phyloP scores from a whole-genome alignment of 1,139 yeast genomes.

The Suhomyces wounanorum region DNA sequence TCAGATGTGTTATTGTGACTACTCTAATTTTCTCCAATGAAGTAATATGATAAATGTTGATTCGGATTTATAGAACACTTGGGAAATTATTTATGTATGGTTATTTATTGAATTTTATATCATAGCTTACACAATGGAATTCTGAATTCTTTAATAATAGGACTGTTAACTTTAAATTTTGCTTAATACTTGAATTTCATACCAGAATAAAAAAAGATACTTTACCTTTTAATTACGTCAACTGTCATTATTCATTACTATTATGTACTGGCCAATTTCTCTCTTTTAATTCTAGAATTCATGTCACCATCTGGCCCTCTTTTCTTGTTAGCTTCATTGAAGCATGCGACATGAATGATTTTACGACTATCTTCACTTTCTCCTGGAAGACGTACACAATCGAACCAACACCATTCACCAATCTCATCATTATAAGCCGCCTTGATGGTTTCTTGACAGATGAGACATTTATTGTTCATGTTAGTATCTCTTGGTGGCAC shows the following conservation, averaged over 20 bases:
- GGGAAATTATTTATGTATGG: too few relatives aligned
- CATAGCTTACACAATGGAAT: too few relatives aligned
- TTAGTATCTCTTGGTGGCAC: conserved; percentile 73
- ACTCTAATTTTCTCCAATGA: too few relatives aligned
- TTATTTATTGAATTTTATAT: too few relatives aligned
- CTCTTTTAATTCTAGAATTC: conserved; percentile 32
- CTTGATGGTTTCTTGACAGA: conserved; percentile 80
- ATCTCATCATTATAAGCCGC: conserved; percentile 85
- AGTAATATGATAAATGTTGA: too few relatives aligned
- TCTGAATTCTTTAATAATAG: too few relatives aligned
- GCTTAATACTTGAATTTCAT: too few relatives aligned
- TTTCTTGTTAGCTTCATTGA: conserved; percentile 60
- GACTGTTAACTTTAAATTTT: too few relatives aligned
- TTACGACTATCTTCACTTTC: conserved; percentile 45
- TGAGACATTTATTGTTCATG: conserved; percentile 75
- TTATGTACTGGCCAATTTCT: conserved; percentile 14
- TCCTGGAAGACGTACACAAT: conserved; percentile 70
- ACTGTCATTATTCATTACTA: conserved; percentile 7
- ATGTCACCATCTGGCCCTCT: conserved; percentile 41
- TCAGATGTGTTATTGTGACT: too few relatives aligned
- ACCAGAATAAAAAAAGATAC: too few relatives aligned
- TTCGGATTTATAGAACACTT: too few relatives aligned
- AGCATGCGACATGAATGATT: conserved; percentile 82
- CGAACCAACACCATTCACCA: conserved; percentile 96
- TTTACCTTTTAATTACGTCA: neutral